Conservation (phyloP, 345 rosid species). For the Gossypium bickii region DNA sequence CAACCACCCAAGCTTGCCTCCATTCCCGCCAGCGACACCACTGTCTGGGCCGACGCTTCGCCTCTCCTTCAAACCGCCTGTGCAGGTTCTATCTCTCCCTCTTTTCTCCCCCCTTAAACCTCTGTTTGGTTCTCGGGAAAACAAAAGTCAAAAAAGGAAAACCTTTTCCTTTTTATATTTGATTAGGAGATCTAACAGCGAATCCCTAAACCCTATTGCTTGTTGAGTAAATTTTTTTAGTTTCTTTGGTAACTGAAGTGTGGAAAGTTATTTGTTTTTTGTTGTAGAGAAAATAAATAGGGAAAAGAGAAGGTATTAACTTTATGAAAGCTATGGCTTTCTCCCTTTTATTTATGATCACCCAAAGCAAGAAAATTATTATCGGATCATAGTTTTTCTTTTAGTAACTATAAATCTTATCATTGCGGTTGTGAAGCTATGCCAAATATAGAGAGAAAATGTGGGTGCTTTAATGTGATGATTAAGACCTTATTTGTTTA, state of each 20-base stretch:
- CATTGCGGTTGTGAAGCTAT: neutral
- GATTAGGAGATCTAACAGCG: constrained; percentile 5
- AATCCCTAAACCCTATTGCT: constrained; percentile 3
- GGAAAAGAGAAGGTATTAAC: neutral
- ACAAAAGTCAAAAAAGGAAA: neutral
- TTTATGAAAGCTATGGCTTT: neutral
- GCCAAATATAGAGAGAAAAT: neutral
- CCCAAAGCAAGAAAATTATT: neutral
- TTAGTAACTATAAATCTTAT: neutral
- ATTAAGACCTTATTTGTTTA: neutral
- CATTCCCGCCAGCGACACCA: constrained; percentile 29
- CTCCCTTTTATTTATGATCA: neutral
- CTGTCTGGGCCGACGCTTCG: constrained; percentile 37
- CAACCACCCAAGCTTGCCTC: constrained; percentile 18
- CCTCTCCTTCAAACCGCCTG: constrained; percentile 38
- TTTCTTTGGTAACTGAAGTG: neutral
- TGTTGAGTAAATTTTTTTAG: neutral
- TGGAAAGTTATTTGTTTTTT: neutral
- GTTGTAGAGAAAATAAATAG: neutral
- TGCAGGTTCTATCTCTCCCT: constrained; percentile 21
- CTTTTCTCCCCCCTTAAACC: neutral
- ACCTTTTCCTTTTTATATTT: neutral
- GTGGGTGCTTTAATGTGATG: constrained; percentile 4
- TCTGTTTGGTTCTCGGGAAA: constrained; percentile 10
- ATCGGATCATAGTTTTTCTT: neutral